Conservation (phyloP, 2,329 filamentous ascomycete genomes). For the Ceratocystis huliohia region DNA sequence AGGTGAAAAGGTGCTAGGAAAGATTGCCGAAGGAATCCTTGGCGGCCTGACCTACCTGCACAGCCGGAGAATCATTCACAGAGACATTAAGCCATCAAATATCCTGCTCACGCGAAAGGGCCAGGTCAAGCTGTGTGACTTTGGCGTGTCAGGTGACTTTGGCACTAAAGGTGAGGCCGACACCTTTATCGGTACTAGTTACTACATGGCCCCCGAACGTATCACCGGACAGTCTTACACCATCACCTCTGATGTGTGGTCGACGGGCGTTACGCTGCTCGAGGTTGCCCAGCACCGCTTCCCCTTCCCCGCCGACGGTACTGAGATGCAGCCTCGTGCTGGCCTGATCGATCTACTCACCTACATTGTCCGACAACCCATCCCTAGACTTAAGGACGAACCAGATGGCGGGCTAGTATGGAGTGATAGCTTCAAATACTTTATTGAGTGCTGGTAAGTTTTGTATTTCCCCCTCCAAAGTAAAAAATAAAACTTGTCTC, state of each 20-base stretch:
- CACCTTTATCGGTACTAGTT: conserved; percentile 96
- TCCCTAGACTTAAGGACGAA: conserved; percentile 92
- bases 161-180: conserved; percentile 97
- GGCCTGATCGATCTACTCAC: conserved; percentile 90
- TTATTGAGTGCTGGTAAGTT: conserved; percentile 96
- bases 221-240: conserved; percentile 97
- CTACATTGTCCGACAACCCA: conserved; percentile 91
- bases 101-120: conserved; percentile 86
- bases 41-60: conserved; percentile 91
- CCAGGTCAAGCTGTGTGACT: conserved; percentile 95
- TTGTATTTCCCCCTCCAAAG: too few species aligned
- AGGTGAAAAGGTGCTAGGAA: conserved; percentile 92
- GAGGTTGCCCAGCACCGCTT: conserved; percentile 99
- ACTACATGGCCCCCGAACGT: conserved; percentile 97
- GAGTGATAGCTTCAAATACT: conserved; percentile 98
- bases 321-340: conserved; percentile 84
- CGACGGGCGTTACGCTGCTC: conserved; percentile 87
- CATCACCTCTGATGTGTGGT: conserved; percentile 98
- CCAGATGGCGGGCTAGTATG: conserved; percentile 78
- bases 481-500: background rate
- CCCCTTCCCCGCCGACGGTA: conserved; percentile 92
- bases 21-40: conserved; percentile 88
- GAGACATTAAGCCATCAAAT: conserved; percentile 97
- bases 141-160: conserved; percentile 94
- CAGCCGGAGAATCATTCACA: conserved; percentile 91